A percentile compares a stretch with the other conserved stretches of the same genome.
Conservation (phyloP, 2,329 filamentous ascomycete species). For the Coniella vitis region DNA sequence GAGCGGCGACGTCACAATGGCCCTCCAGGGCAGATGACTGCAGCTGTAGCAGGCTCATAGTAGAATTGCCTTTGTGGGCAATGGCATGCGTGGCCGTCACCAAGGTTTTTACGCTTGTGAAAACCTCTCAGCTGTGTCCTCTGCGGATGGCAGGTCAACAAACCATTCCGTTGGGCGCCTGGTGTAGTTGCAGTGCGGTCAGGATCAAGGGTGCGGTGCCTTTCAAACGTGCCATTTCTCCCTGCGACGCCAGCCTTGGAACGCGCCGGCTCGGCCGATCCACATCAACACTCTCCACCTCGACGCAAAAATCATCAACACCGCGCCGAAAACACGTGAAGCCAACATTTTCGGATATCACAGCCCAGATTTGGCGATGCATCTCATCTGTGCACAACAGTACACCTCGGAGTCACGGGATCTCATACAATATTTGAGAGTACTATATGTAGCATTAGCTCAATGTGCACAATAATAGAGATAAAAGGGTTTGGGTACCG, state of each 20-base stretch:
- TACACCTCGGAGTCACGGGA: background rate
- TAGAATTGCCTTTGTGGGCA: background rate
- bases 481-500: background rate
- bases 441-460: conserved; percentile 6
- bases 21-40: background rate
- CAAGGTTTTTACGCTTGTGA: conserved; percentile 7
- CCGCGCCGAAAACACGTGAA: background rate
- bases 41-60: background rate
- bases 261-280: conserved; percentile 8
- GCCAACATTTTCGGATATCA: background rate
- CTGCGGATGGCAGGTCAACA: background rate
- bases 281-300: conserved; percentile 8
- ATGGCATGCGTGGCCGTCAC: background rate
- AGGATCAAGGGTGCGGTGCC: conserved; percentile 6
- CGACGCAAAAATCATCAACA: conserved; percentile 6
- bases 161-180: conserved; percentile 3
- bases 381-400: background rate
- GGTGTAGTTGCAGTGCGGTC: conserved; percentile 8
- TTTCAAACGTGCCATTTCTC: conserved; percentile 11
- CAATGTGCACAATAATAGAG: background rate
- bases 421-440: background rate
- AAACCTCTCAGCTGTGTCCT: background rate
- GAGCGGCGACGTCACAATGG: conserved; percentile 1
- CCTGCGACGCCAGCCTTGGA: conserved; percentile 6
- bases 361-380: conserved; percentile 1